A percentile compares a stretch with the other conserved stretches of the same genome.
These are phyloP conservation scores for Senna siamea DNA, from an alignment of 306 rosid species.

Conservation along the genomic window DNA sequence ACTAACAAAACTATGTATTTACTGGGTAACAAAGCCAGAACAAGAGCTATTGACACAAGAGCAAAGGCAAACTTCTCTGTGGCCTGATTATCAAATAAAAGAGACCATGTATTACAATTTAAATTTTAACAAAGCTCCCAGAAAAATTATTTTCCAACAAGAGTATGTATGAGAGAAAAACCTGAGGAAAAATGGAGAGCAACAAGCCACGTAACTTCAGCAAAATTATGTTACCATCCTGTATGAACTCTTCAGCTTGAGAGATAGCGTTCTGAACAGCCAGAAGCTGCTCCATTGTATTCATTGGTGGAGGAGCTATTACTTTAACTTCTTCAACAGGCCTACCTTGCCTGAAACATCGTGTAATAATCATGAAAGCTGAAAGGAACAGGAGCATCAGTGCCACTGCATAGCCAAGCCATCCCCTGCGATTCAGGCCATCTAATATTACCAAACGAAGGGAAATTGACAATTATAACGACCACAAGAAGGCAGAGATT, in stretches of 20 bases:
- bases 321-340: conserved; percentile 70
- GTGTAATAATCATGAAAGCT: conserved; percentile 68
- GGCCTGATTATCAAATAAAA: conserved; percentile 79
- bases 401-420: conserved; percentile 74
- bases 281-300: conserved; percentile 91
- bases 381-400: conserved; percentile 56
- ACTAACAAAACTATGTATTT: conserved; percentile 54
- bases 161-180: conserved; percentile 39
- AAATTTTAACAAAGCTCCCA: conserved; percentile 15
- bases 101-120: too few relatives aligned
- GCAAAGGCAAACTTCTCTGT: conserved; percentile 63
- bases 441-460: conserved; percentile 24
- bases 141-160: neutral
- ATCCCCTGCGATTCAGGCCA: conserved; percentile 66
- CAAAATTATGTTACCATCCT: conserved; percentile 73
- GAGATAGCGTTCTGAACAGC: conserved; percentile 87
- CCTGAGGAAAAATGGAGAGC: conserved; percentile 89
- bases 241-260: conserved; percentile 76
- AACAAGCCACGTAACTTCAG: conserved; percentile 82
- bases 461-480: conserved; percentile 14
- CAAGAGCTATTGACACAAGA: conserved; percentile 56
- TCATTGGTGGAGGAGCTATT: conserved; percentile 83
- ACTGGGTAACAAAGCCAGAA: conserved; percentile 65
- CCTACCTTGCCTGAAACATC: conserved; percentile 54
- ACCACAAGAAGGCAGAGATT: too few relatives aligned